Evolutionary conservation across 208 protist species (phyloP), one percentile per base, ranked within the genome.

Genomic region (Leishmania major): DNA sequence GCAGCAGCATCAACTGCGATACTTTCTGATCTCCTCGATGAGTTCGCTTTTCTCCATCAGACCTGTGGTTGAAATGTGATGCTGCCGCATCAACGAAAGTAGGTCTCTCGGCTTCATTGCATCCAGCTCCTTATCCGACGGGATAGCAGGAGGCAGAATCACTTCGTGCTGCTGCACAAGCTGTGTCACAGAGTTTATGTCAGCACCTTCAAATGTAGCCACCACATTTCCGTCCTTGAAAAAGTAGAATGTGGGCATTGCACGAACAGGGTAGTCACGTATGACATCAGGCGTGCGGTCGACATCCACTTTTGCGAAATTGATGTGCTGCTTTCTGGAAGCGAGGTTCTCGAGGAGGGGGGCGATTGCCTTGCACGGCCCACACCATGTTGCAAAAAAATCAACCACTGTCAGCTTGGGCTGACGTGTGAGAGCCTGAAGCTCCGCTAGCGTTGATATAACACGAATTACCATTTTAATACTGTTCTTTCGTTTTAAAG

Each of bases 341-440:
- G 91, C 88, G 7, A 96, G 81, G 0, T 80, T 71, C n/a, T 94
- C 90, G 10, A 96, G 73, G 6, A 87, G 83, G 2, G 93, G 93
- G 1, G 91, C 84, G 69, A 95, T 94, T 2, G 25, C 72, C 60
- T 92, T 70, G 82, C 93, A 96, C 17, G 93, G 91, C 6, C 90
- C 88, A 75, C 91, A 95, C 93, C 91, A 96, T 3, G 88, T 88
- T 37, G 91, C 91, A 80, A 92, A 94, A 80, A 96, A 96, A 80
- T 95, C 90, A 49, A 95, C 91, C 13, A 96, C 93, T 6, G 90
- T 93, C n/a, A 94, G 79, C 31, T 88, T 88, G 1, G 88, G 84
- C 55, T 91, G 80, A 51, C 70, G 40, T 17, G 91, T 70, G n/a
- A 94, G 66, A 40, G 60, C 69, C 59, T 86, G 71, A 17, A 94